Evolutionary conservation across 495 filamentous ascomycete genomes (phyloP).

Genomic region (Penicillium lagena): DNA sequence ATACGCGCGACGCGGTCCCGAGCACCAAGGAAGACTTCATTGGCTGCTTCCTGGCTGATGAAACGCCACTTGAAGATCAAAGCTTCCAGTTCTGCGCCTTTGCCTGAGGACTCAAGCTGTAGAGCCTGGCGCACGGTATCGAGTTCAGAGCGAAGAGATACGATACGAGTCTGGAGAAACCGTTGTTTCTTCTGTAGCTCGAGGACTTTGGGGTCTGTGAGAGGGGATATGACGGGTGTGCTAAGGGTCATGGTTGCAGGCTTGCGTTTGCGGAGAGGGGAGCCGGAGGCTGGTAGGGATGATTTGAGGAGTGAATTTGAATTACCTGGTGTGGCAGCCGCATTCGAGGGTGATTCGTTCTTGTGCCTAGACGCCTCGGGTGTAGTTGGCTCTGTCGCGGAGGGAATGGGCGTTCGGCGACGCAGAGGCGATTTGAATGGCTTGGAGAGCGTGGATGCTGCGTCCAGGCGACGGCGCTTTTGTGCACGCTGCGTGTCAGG

Average conservation of each 20-base stretch:
- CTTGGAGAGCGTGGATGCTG: conserved; percentile 46
- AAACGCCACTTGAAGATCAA: conserved; percentile 43
- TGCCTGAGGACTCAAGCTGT: conserved; percentile 36
- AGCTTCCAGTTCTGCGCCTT: conserved; percentile 39
- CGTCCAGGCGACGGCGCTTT: conserved; percentile 55
- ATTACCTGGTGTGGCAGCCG: too few relatives aligned
- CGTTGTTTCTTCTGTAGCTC: conserved; percentile 28
- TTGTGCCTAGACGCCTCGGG: not conserved
- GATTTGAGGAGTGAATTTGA: not conserved
- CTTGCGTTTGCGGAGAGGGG: not conserved
- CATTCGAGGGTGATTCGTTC: not conserved
- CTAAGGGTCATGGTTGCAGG: not conserved
- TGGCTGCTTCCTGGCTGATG: conserved; percentile 43
- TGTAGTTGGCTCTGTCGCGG: conserved; percentile 1
- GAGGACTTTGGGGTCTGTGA: conserved; percentile 15
- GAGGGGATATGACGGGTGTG: conserved; percentile 2
- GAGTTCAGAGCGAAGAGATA: conserved; percentile 29
- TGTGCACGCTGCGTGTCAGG: not conserved
- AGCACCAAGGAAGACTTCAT: conserved; percentile 41
- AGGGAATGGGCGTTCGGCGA: conserved; percentile 11
- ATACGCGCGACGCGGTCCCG: conserved; percentile 40
- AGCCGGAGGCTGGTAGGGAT: not conserved
- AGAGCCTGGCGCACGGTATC: conserved; percentile 46
- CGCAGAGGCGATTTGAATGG: conserved; percentile 65
- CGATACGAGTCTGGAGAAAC: conserved; percentile 25